These are phyloP conservation scores for Bolboschoenoplectus hybrid DNA, from an alignment of 202 grass and related monocot genomes.

Conservation along the genomic window DNA sequence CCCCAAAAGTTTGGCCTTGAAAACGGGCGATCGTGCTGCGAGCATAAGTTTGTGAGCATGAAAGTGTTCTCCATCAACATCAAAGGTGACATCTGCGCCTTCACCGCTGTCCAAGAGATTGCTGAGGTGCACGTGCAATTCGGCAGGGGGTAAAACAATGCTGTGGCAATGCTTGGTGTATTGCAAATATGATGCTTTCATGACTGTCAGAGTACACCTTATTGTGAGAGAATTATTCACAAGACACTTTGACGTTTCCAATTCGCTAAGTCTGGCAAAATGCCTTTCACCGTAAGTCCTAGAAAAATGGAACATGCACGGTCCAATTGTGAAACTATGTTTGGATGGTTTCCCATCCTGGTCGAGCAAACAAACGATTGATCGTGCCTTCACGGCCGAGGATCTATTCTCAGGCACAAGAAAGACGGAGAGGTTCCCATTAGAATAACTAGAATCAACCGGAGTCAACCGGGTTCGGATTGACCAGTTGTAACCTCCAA, in stretches of 20 bases:
- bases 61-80: neutral
- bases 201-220: neutral
- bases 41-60: neutral
- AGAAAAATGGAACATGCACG: neutral
- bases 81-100: neutral
- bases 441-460: neutral
- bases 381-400: neutral
- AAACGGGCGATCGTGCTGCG: neutral
- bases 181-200: neutral
- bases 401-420: neutral
- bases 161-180: neutral
- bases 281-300: neutral
- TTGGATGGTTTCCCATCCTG: neutral
- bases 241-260: neutral
- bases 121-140: neutral
- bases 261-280: neutral
- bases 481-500: neutral
- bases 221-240: neutral
- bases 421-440: neutral
- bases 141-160: neutral
- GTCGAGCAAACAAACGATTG: neutral
- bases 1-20: neutral
- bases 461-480: neutral
- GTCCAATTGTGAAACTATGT: neutral
- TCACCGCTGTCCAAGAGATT: conserved; percentile 8